These are phyloP conservation scores for Funneliformis mosseae DNA, from an alignment of 192 early-diverging fungal species.

Conservation along the genomic window DNA sequence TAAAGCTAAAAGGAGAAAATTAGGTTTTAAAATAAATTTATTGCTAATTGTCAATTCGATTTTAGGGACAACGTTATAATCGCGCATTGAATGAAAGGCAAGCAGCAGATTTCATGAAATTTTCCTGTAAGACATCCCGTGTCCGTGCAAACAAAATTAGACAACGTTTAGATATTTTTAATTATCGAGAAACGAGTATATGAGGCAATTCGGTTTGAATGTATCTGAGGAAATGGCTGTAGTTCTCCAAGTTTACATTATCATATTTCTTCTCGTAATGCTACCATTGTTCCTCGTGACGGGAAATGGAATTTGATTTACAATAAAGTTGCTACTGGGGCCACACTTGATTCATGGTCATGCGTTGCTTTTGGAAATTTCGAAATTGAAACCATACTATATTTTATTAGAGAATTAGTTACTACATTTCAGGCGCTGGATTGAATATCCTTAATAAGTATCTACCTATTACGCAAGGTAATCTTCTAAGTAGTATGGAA, in stretches of 20 bases:
- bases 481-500: slow-evolving; percentile 69
- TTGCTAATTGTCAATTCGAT: slow-evolving; percentile 59
- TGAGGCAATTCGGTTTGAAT: slow-evolving; percentile 72
- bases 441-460: slow-evolving; percentile 55
- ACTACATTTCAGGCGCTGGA: slow-evolving; percentile 72
- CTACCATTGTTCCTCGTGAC: slow-evolving; percentile 55
- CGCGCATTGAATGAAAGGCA: slow-evolving; percentile 75
- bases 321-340: slow-evolving; percentile 76
- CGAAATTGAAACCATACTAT: slow-evolving; percentile 45
- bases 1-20: slow-evolving; percentile 46
- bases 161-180: slow-evolving; percentile 64
- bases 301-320: slow-evolving; percentile 90
- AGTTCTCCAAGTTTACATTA: slow-evolving; percentile 20
- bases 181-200: slow-evolving; percentile 69
- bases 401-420: slow-evolving; percentile 75
- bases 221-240: slow-evolving; percentile 62
- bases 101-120: slow-evolving; percentile 85
- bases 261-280: slow-evolving; percentile 43
- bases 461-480: slow-evolving; percentile 52
- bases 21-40: slow-evolving; percentile 71
- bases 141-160: slow-evolving; percentile 82
- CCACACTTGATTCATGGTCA: slow-evolving; percentile 75
- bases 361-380: slow-evolving; percentile 73
- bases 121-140: slow-evolving; percentile 81
- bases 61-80: slow-evolving; percentile 50